Percentiles rank a stretch among this genome's conserved stretches.
Evolutionary conservation across 164 flowering plant species (phyloP).

Genomic region (Hamamelis virginiana): DNA sequence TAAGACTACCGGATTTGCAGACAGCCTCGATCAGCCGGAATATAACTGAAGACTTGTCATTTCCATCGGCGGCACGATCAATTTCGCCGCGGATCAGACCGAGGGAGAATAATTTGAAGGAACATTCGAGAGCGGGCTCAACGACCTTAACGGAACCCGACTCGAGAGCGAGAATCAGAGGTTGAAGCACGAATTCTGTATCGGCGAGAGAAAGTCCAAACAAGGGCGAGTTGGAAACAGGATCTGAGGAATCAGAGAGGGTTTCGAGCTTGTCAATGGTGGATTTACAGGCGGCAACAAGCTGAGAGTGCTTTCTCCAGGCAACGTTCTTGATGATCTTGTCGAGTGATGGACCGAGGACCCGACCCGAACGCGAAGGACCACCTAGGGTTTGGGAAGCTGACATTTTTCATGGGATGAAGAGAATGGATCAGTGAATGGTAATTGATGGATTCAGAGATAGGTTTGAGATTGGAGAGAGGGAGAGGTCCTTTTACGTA

Average conservation of each 20-base stretch:
- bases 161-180: constrained; percentile 73
- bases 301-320: constrained; percentile 89
- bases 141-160: constrained; percentile 65
- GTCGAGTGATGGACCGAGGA: constrained; percentile 85
- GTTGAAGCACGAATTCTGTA: constrained; percentile 58
- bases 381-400: constrained; percentile 83
- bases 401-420: constrained; percentile 27
- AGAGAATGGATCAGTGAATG: neutral
- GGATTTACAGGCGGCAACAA: constrained; percentile 81
- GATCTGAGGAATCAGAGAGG: constrained; percentile 33
- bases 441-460: too few relatives aligned
- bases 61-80: constrained; percentile 22
- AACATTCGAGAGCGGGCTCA: constrained; percentile 87
- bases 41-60: constrained; percentile 4
- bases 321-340: constrained; percentile 96
- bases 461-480: too few relatives aligned
- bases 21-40: constrained; percentile 51
- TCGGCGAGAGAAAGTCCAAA: constrained; percentile 48
- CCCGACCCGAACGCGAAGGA: constrained; percentile 65
- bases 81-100: constrained; percentile 63
- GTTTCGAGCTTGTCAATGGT: constrained; percentile 72
- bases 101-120: constrained; percentile 53
- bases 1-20: constrained; percentile 56
- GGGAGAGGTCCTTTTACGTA: too few relatives aligned
- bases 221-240: constrained; percentile 39